Evolutionary conservation across 2,329 filamentous ascomycete species (phyloP), one percentile per base, ranked within the genome.

Genomic region (Geosmithia flava): DNA sequence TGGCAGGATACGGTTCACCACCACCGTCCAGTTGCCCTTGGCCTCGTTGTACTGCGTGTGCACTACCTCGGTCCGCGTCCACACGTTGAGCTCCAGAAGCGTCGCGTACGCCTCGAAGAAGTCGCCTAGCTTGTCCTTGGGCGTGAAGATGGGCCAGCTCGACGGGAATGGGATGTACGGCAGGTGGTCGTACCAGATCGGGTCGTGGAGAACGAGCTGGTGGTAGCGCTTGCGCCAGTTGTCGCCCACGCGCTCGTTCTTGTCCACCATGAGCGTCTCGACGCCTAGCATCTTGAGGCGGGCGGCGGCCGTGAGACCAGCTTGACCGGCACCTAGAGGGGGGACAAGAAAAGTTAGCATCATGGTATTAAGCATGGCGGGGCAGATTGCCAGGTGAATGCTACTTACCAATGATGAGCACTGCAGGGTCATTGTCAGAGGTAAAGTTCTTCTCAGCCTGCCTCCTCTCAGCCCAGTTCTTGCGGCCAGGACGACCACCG

Each of bases 111-210:
- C 66, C 53, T 85, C 81, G 51, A 86, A 80, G 63, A 78, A 87
- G 42, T 84, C 78, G 1, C 71, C 83, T 0, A 85, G 66, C 56
- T 86, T 86, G 59, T 86, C 81, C 57, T 85, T 86, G 5, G 81
- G 80, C 0, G 81, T 84, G 59, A 83, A 87, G 16, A 83, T 66
- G 3, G 82, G 82, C 82, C 82, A 87, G 47, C 72, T 71, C 0
- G 70, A 57, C 0, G 82, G 83, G 57, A 85, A 87, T 0, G 66
- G 64, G 3, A 87, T 54, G 58, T 83, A 86, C 0, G 82, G 78
- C 66, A 84, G 65, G 55, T 80, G 75, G 48, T 76, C 72, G 49
- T 71, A 76, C 67, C 70, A 81, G 2, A 85, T 76, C 0, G 81
- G 80, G 53, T 85, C 82, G 54, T 87, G 82, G 0, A 83, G 73